Evolutionary conservation across 1,139 yeast species (phyloP).

Genomic region (Saccharomyces uvarum): DNA sequence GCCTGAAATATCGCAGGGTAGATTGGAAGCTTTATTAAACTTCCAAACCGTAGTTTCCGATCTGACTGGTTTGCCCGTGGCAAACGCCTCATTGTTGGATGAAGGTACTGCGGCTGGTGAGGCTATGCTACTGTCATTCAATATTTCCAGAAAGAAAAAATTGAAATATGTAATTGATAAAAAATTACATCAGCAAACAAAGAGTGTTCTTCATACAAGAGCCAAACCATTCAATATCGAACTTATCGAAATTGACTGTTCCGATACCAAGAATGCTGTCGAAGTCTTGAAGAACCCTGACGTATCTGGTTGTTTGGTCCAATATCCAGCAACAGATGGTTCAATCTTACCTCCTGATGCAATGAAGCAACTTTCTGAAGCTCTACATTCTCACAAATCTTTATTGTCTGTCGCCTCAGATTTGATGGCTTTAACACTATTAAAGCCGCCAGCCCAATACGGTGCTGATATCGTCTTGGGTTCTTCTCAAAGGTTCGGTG

Average conservation of each 20-base stretch:
- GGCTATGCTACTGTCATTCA: slow-evolving; percentile 83
- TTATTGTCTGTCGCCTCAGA: slow-evolving; percentile 83
- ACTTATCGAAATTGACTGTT: slow-evolving; percentile 50
- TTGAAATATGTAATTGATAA: slow-evolving; percentile 62
- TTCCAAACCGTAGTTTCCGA: slow-evolving; percentile 86
- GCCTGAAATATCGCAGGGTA: slow-evolving; percentile 95
- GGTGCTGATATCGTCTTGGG: slow-evolving; percentile 94
- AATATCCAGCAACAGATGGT: slow-evolving; percentile 89
- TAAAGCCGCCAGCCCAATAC: slow-evolving; percentile 75
- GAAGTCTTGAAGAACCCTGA: slow-evolving; percentile 21
- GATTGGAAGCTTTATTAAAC: slow-evolving; percentile 81
- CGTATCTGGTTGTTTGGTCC: slow-evolving; percentile 77
- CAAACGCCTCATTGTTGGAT: slow-evolving; percentile 89
- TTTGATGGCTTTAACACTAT: slow-evolving; percentile 73
- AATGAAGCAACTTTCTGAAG: slow-evolving; percentile 50
- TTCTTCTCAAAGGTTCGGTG: slow-evolving; percentile 91
- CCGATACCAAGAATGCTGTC: slow-evolving; percentile 12
- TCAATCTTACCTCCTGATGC: slow-evolving; percentile 44
- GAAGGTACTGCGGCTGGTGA: slow-evolving; percentile 99
- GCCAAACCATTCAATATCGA: slow-evolving; percentile 69
- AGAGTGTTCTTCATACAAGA: slow-evolving; percentile 69
- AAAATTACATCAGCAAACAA: slow-evolving; percentile 78
- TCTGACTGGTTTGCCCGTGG: slow-evolving; percentile 83
- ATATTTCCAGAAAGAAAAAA: slow-evolving; percentile 61
- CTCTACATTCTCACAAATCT: slow-evolving; percentile 66